phyloP scores from a whole-genome alignment of 78 protist species.

The Dictyostelium brefeldianum region DNA sequence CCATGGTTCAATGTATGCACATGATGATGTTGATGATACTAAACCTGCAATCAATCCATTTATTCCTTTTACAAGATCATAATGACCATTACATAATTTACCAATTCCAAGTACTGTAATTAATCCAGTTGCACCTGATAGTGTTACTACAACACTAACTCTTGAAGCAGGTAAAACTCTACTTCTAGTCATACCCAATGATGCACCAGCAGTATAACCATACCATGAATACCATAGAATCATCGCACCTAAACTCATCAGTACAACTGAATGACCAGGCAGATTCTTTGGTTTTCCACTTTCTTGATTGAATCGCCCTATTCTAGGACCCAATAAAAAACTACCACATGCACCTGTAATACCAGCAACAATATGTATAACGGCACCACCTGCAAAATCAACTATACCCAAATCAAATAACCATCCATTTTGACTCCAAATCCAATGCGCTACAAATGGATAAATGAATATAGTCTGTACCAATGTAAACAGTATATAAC shows the following conservation, averaged over 20 bases:
- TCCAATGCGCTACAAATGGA: constrained; percentile 76
- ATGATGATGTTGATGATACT: constrained; percentile 68
- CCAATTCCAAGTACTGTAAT: constrained; percentile 65
- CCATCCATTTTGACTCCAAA: constrained; percentile 70
- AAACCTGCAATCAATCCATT: constrained; percentile 76
- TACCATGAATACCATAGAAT: constrained; percentile 80
- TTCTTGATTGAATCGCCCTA: constrained; percentile 63
- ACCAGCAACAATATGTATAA: constrained; percentile 69
- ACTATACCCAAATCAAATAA: constrained; percentile 50
- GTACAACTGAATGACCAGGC: constrained; percentile 66
- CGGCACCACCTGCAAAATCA: constrained; percentile 72
- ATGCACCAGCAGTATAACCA: constrained; percentile 73
- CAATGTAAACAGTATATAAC: constrained; percentile 56
- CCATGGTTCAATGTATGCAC: constrained; percentile 81
- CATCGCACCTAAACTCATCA: constrained; percentile 70
- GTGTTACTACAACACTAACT: constrained; percentile 62
- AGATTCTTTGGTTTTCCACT: constrained; percentile 55
- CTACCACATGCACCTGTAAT: constrained; percentile 68
- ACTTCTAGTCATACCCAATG: constrained; percentile 25
- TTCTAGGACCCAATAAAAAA: constrained; percentile 62
- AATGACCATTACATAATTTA: constrained; percentile 42
- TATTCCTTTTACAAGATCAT: constrained; percentile 66
- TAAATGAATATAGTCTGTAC: constrained; percentile 64
- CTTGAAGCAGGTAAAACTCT: constrained; percentile 36
- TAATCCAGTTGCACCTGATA: constrained; percentile 69